Evolutionary conservation across 257 asterid genomes (phyloP).

Genomic region (Jacaranda mimosifolia): DNA sequence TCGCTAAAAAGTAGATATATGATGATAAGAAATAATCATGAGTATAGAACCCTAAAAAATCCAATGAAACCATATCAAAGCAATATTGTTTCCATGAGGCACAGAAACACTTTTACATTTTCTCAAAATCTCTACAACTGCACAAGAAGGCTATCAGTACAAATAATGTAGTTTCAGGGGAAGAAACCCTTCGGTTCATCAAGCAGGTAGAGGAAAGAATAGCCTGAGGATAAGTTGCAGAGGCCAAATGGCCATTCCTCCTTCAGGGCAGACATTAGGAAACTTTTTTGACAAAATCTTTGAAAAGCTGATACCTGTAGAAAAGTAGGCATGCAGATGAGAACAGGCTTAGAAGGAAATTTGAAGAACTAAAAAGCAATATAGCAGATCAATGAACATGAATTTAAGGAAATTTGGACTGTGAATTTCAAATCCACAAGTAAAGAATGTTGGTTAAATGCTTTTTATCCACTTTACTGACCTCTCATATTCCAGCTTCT

Average conservation of each 20-base stretch:
- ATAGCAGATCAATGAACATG: neutral
- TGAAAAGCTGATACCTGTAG: slow-evolving; percentile 52
- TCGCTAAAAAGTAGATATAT: too few species aligned
- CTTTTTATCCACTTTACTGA: slow-evolving; percentile 35
- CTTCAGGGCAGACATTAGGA: too few species aligned
- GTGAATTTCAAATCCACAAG: neutral
- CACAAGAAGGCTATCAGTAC: neutral
- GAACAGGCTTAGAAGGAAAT: too few species aligned
- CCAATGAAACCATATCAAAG: too few species aligned
- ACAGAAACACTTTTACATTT: neutral
- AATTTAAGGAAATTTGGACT: neutral
- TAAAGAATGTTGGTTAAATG: neutral
- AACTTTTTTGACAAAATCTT: slow-evolving; percentile 34
- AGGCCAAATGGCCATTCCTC: too few species aligned
- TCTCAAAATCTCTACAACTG: neutral
- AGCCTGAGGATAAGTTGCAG: too few species aligned
- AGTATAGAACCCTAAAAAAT: too few species aligned
- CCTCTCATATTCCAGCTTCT: slow-evolving; percentile 75
- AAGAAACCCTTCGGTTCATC: neutral
- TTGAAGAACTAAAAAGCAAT: too few species aligned
- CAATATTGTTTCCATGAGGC: neutral
- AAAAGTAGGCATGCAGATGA: too few species aligned
- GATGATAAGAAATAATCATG: too few species aligned
- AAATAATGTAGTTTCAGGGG: neutral
- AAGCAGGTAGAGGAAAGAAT: slow-evolving; percentile 14